These are phyloP conservation scores for Kwoniella dendrophila DNA, from an alignment of 768 basidiomycete species.

Conservation along the genomic window DNA sequence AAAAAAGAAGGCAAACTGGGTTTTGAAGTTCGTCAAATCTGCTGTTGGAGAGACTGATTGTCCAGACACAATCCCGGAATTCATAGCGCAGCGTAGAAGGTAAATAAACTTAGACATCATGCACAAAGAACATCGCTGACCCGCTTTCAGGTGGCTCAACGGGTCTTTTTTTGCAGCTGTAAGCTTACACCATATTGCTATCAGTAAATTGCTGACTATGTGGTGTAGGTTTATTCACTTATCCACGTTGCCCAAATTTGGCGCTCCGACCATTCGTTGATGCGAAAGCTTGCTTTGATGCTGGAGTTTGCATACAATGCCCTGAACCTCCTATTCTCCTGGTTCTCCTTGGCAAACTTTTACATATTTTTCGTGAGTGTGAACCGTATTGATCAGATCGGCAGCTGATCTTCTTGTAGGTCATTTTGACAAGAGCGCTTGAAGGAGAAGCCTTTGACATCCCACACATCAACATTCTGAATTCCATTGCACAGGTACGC, in stretches of 20 bases:
- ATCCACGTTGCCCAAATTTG: conserved; percentile 80
- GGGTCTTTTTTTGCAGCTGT: conserved; percentile 89
- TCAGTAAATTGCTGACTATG: neutral
- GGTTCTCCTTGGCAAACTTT: conserved; percentile 92
- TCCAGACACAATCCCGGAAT: conserved; percentile 85
- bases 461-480: conserved; percentile 69
- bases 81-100: conserved; percentile 85
- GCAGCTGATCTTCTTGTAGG: conserved; percentile 57
- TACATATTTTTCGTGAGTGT: conserved; percentile 84
- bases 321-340: conserved; percentile 83
- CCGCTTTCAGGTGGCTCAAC: conserved; percentile 56
- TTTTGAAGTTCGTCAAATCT: conserved; percentile 58
- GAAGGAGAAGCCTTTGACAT: conserved; percentile 73
- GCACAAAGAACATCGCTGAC: conserved; percentile 2
- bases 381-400: conserved; percentile 1
- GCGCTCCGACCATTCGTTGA: conserved; percentile 76
- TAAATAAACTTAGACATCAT: conserved; percentile 61
- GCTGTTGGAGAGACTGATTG: conserved; percentile 97
- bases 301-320: conserved; percentile 84
- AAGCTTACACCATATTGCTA: conserved; percentile 1
- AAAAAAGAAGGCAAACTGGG: conserved; percentile 52
- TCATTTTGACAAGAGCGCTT: conserved; percentile 83
- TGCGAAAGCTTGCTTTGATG: conserved; percentile 73
- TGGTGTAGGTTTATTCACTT: conserved; percentile 72
- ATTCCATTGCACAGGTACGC: conserved; percentile 71